Evolutionary conservation across 169 alveolate species (phyloP).

Genomic region (Plasmodium reichenowi): DNA sequence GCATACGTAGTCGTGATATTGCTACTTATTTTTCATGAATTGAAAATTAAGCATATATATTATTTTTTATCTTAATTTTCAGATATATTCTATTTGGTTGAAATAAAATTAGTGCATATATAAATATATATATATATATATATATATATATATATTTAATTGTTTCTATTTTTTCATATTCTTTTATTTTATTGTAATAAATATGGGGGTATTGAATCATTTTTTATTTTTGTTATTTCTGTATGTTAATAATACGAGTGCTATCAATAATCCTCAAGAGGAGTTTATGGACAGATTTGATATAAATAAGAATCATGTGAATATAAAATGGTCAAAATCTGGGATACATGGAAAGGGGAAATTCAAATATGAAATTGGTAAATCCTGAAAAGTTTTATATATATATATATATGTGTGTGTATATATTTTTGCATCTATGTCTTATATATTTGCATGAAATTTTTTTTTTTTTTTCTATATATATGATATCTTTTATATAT

Average conservation of each 20-base stretch:
- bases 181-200: background rate
- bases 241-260: slow-evolving; percentile 4
- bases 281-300: slow-evolving; percentile 73
- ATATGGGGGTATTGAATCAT: slow-evolving; percentile 4
- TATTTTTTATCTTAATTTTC: slow-evolving; percentile 9
- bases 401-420: background rate
- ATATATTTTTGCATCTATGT: too few relatives aligned
- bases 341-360: slow-evolving; percentile 39
- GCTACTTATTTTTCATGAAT: slow-evolving; percentile 14
- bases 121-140: too few relatives aligned
- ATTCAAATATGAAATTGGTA: slow-evolving; percentile 45
- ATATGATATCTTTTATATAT: too few relatives aligned
- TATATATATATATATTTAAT: slow-evolving; percentile 15
- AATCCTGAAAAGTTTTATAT: slow-evolving; percentile 4
- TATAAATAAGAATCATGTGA: slow-evolving; percentile 34
- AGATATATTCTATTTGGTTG: background rate
- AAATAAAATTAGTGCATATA: background rate
- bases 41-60: slow-evolving; percentile 5
- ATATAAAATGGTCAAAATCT: slow-evolving; percentile 38
- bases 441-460: too few relatives aligned
- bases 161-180: background rate
- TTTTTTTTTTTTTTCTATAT: too few relatives aligned
- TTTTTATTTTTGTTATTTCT: slow-evolving; percentile 15
- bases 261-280: slow-evolving; percentile 48
- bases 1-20: background rate